Conservation (phyloP, 2,329 filamentous ascomycete species). For the Fusarium sp. region DNA sequence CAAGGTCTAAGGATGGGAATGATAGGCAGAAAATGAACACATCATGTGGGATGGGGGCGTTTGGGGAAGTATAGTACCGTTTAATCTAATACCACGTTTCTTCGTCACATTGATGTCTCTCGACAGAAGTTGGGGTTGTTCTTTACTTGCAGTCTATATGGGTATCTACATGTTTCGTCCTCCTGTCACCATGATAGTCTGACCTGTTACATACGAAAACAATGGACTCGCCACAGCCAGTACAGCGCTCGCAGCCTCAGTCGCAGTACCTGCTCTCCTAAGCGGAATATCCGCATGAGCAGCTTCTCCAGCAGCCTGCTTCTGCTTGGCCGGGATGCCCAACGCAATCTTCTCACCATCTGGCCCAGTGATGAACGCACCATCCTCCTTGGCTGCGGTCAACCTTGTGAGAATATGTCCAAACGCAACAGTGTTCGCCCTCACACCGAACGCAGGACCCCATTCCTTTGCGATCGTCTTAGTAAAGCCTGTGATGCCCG, state of each 20-base stretch:
- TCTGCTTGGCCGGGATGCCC: conserved; percentile 77
- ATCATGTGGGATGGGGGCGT: conserved; percentile 49
- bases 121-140: neutral
- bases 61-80: conserved; percentile 50
- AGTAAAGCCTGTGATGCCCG: conserved; percentile 83
- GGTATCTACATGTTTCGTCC: conserved; percentile 71
- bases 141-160: neutral
- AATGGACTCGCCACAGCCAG: conserved; percentile 84
- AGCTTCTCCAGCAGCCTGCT: conserved; percentile 56
- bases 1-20: conserved; percentile 69
- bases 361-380: conserved; percentile 81
- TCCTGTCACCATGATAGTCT: conserved; percentile 89
- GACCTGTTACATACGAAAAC: conserved; percentile 87
- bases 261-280: conserved; percentile 79
- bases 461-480: conserved; percentile 95
- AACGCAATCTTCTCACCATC: conserved; percentile 81
- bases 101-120: conserved; percentile 24
- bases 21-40: conserved; percentile 43
- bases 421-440: conserved; percentile 87
- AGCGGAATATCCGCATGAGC: conserved; percentile 80
- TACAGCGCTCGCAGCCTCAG: conserved; percentile 83
- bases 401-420: conserved; percentile 84
- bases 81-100: conserved; percentile 53
- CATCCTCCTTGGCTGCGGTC: conserved; percentile 86
- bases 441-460: conserved; percentile 85